Evolutionary conservation across 1,139 yeast species (phyloP), one percentile per base, ranked within the genome.

Genomic region (Geotrichum restrictum): DNA sequence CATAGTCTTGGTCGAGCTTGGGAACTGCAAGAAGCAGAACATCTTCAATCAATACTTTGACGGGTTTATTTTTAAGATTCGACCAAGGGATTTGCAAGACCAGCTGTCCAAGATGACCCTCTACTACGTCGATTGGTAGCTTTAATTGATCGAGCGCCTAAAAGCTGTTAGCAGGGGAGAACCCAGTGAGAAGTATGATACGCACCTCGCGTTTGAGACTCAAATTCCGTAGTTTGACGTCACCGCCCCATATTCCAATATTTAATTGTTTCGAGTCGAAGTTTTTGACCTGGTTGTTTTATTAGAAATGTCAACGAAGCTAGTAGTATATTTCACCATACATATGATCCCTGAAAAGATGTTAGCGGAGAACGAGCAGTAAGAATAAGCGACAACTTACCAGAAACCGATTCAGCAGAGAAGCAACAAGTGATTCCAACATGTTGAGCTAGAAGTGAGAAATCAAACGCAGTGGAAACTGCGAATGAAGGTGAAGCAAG

Each of bases 201-300:
- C 70, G 45, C 57, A 70, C 74, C 64, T 84, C 91, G 57, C 82
- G 79, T 69, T 88, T 88, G 55, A 94, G 74, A 57, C 85, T 78
- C 58, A 94, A 75, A 66, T 91, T 83, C 58, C 77, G 77, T 50
- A 94, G 74, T 66, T 88, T 88, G 45, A 91, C 98, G 74, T 93
- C 98, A 31, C 99, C 99, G 63, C 93, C 82, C 96, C 98, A 91
- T 41, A 94, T 91, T 1, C 98, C 98, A 54, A 93, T 91, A 63
- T 93, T 89, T 64, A 93, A 73, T 65, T 91, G 97, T 60, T 87
- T 87, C 13, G 97, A 91, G 69, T 94, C 98, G 66, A 93, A 93
- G 69, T 93, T 86, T 70, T 94, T 96, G 51, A 94, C 93, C 71
- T 93, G 86, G 16, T 84, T 75, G 3, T 88, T 87, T 59, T 11